phyloP scores from a whole-genome alignment of 108 stramenopile species.

The Skeletonema potamos region DNA sequence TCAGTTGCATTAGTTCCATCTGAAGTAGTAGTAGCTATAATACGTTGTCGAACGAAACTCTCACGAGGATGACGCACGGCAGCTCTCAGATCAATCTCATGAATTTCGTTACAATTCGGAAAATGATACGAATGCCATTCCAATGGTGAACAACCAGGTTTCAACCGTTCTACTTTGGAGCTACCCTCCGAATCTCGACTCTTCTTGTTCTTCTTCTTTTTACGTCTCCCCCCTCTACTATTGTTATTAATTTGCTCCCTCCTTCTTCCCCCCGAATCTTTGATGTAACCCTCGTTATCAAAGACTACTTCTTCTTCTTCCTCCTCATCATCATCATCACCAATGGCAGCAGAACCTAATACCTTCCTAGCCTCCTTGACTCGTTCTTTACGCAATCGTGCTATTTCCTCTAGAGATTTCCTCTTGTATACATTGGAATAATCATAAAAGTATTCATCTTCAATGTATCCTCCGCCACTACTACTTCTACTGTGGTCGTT shows the following conservation, averaged over 20 bases:
- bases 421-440: neutral
- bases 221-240: too few relatives aligned
- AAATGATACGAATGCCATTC: constrained; percentile 66
- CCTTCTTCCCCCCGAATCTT: constrained; percentile 23
- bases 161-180: constrained; percentile 17
- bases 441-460: neutral
- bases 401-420: constrained; percentile 6
- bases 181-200: neutral
- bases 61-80: constrained; percentile 21
- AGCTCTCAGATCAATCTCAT: constrained; percentile 64
- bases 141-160: constrained; percentile 28
- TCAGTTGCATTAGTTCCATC: constrained; percentile 1
- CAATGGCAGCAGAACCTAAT: constrained; percentile 35
- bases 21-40: neutral
- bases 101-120: constrained; percentile 74
- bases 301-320: neutral
- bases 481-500: neutral
- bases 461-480: neutral
- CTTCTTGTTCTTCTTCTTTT: neutral
- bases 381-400: constrained; percentile 21
- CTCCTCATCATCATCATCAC: neutral
- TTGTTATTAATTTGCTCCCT: constrained; percentile 16
- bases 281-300: constrained; percentile 1
- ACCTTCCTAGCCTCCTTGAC: constrained; percentile 24
- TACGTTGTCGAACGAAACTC: neutral